Percentiles rank a stretch among this genome's conserved stretches.
phyloP scores from a whole-genome alignment of 371 early-diverging fungal species.

The Parasitella parasitica region DNA sequence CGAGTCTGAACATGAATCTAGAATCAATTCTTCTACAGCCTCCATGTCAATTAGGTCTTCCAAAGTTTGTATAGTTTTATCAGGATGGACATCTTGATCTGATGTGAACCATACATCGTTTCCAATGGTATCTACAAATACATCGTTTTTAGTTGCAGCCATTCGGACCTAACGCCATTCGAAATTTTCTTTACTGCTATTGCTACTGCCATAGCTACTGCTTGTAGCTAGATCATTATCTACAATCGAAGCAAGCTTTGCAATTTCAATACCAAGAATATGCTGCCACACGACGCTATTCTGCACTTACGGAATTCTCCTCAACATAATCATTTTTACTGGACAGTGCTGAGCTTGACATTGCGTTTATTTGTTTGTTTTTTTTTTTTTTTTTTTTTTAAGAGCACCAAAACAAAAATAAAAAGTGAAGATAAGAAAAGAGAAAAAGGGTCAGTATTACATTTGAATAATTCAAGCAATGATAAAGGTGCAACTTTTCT shows the following conservation, averaged over 20 bases:
- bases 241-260: neutral
- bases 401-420: neutral
- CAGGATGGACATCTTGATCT: neutral
- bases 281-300: no score
- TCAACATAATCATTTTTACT: neutral
- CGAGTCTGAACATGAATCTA: neutral
- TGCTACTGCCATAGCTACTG: slow-evolving; percentile 8
- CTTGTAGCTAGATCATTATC: neutral
- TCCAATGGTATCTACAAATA: neutral
- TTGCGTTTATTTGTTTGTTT: no score
- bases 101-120: slow-evolving; percentile 7
- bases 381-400: no score
- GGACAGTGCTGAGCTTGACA: neutral
- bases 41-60: neutral
- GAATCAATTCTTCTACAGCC: neutral
- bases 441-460: neutral
- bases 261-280: neutral
- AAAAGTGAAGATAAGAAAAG: neutral
- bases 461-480: neutral
- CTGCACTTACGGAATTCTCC: neutral
- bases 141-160: neutral
- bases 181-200: neutral
- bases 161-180: neutral
- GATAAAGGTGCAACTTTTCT: neutral
- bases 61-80: neutral